phyloP scores from a whole-genome alignment of 73 alveolate genomes.

The Durusdinium trenchii region DNA sequence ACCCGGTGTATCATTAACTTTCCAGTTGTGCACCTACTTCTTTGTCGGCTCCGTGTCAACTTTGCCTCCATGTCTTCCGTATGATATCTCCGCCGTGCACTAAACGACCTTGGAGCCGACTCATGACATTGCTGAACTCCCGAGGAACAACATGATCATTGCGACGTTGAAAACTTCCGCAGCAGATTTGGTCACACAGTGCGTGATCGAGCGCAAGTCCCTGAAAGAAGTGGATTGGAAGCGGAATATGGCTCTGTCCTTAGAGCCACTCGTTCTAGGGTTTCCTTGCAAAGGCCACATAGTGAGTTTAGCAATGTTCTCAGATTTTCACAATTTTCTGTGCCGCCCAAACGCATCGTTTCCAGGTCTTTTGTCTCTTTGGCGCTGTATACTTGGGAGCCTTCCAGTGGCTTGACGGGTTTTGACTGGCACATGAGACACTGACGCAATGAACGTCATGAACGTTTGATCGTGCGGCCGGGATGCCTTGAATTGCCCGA shows the following conservation, averaged over 20 bases:
- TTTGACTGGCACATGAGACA: too few relatives aligned
- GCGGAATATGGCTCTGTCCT: conserved; percentile 42
- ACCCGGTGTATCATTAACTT: too few relatives aligned
- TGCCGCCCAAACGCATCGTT: not conserved
- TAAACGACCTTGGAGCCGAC: too few relatives aligned
- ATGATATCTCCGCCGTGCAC: too few relatives aligned
- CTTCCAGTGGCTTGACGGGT: conserved; percentile 57
- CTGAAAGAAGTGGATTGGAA: conserved; percentile 80
- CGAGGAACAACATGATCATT: conserved; percentile 84
- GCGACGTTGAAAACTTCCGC: conserved; percentile 95
- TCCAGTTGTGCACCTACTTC: too few relatives aligned
- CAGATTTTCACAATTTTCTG: not conserved
- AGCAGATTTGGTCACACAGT: conserved; percentile 85
- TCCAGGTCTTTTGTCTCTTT: conserved; percentile 81
- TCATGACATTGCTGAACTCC: too few relatives aligned
- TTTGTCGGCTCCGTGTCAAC: too few relatives aligned
- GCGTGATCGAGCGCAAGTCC: conserved; percentile 85
- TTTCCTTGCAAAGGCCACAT: not conserved
- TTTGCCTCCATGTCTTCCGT: too few relatives aligned
- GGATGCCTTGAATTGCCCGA: too few relatives aligned
- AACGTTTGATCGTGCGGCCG: too few relatives aligned
- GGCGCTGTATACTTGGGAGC: conserved; percentile 92
- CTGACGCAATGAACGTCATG: too few relatives aligned
- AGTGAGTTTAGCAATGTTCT: not conserved
- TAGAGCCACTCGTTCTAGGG: not conserved